phyloP scores from a whole-genome alignment of 179 eudicot species.

The Corrigiola litoralis region DNA sequence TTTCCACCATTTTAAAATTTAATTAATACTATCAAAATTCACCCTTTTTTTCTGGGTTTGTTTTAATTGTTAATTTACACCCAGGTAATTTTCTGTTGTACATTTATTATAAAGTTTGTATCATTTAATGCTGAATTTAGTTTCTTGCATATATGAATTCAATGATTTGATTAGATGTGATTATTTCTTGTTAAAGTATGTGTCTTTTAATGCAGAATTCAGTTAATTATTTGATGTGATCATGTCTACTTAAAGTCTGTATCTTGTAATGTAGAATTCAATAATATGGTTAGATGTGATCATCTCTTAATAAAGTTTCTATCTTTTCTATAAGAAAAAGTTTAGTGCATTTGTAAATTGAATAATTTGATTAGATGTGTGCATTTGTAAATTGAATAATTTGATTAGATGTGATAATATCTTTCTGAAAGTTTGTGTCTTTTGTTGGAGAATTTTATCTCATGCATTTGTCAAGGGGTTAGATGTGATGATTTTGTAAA shows the following conservation, averaged over 20 bases:
- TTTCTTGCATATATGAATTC: neutral
- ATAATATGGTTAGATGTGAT: neutral
- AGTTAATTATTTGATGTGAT: neutral
- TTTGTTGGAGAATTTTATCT: neutral
- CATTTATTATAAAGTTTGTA: slow-evolving; percentile 6
- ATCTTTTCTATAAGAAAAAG: neutral
- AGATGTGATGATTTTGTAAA: neutral
- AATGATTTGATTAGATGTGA: neutral
- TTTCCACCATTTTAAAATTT: neutral
- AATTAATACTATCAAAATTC: no score
- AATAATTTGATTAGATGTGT: neutral
- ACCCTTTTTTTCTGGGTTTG: neutral
- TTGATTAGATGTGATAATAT: neutral
- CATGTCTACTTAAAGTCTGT: neutral
- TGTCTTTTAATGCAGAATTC: neutral
- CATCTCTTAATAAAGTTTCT: neutral
- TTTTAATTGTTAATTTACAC: neutral
- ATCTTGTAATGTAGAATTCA: neutral
- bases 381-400: neutral
- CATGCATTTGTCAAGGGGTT: neutral
- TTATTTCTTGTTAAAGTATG: neutral
- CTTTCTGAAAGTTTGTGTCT: neutral
- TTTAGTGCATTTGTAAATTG: neutral
- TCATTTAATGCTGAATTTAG: neutral
- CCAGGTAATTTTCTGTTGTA: slow-evolving; percentile 21